Base-by-base conservation (phyloP, 1,284 basidiomycete genomes). In the Ganoderma meredithae region DNA sequence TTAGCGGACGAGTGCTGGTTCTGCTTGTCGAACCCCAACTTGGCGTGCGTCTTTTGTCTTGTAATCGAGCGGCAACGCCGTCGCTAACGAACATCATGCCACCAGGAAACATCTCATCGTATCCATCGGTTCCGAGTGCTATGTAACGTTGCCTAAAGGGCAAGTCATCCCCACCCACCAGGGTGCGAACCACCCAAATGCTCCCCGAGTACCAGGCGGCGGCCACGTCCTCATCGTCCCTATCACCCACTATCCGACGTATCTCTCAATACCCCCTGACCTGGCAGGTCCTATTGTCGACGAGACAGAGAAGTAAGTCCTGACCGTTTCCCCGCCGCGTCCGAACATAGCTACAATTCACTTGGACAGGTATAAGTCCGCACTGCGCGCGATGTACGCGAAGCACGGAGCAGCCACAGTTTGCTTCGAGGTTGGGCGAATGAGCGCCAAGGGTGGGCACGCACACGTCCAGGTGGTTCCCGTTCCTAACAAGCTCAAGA, bases 1-100 rank as follows among this genome's bases (percentile, higher is more conserved):
- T 40, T 31, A 95, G 93, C 94, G 71, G 91, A 92, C 69, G 92
- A 95, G 81, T 97, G 96, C 79, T 98, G 96, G 96, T 98, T 98
- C 83, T 98, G 96, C 79, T 78, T 98, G 65, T 96, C 95, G 60
- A 98, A 98, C 77, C 96, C 96, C 1, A 92, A 89, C 74, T 84
- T 96, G 40, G 90, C 93, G 92, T 93, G 77, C 71, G 90, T 81
- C 15, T 36, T 10, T 12, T 22, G 4, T 49, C 5, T 22, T 40
- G 41, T 40, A 7, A 43, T 62, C 59, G 10, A 40, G n/a, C 40
- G 13, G 47, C 64, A 3, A 36, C 7, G 36, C n/a, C 17, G 64
- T 33, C n/a, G 59, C 60, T 68, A 40, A 69, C 66, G 31, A 47
- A 52, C 41, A 31, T 7, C 31, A 53, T 66, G 47, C 9, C 40